phyloP scores from a whole-genome alignment of 192 early-diverging fungal species.

The Pilaira anomala region DNA sequence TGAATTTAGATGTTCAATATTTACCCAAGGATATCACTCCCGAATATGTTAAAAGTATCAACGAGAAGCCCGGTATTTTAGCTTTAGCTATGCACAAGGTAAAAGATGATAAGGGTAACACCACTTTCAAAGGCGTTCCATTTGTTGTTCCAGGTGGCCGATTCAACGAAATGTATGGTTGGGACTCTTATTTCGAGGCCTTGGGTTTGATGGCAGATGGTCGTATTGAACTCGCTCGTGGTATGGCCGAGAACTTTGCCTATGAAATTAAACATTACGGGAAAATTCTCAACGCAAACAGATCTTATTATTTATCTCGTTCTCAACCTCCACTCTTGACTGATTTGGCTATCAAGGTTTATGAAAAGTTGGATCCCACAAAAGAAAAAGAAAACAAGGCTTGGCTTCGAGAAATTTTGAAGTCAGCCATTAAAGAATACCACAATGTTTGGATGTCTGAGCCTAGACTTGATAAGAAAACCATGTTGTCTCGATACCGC shows the following conservation, averaged over 20 bases:
- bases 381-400: background rate
- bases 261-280: conserved; percentile 98
- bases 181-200: conserved; percentile 96
- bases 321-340: conserved; percentile 98
- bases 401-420: conserved; percentile 70
- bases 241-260: conserved; percentile 97
- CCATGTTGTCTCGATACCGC: conserved; percentile 81
- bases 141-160: conserved; percentile 98
- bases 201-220: conserved; percentile 86
- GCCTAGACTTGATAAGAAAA: conserved; percentile 72
- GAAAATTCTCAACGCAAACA: conserved; percentile 98
- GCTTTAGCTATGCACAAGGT: conserved; percentile 64
- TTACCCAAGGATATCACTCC: conserved; percentile 87
- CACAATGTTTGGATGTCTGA: conserved; percentile 86
- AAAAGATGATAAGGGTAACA: background rate
- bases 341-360: conserved; percentile 86
- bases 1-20: conserved; percentile 73
- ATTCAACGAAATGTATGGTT: conserved; percentile 99
- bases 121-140: conserved; percentile 63
- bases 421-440: conserved; percentile 89
- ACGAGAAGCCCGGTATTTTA: conserved; percentile 87
- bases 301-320: conserved; percentile 93
- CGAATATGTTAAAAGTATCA: conserved; percentile 87
- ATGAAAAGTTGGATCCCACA: conserved; percentile 32
- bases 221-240: conserved; percentile 78